Evolutionary conservation across 2,329 filamentous ascomycete genomes (phyloP).

Genomic region (Didymella exigua): DNA sequence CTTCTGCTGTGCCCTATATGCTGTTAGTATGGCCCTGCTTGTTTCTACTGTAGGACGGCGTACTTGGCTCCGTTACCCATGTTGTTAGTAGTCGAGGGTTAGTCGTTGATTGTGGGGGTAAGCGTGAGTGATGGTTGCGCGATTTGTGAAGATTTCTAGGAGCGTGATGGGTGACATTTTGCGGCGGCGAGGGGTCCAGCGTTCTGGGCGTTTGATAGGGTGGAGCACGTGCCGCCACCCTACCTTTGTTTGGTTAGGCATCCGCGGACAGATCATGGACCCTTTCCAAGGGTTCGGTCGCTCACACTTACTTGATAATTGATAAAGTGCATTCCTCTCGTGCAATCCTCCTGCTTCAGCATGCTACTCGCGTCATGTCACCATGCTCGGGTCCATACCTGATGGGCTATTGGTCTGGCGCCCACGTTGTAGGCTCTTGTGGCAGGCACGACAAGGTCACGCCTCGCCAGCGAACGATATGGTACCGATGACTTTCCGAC

Average conservation of each 20-base stretch:
- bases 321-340: neutral
- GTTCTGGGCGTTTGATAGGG: constrained; percentile 26
- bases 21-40: constrained; percentile 25
- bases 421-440: constrained; percentile 7
- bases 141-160: constrained; percentile 14
- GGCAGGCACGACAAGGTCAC: constrained; percentile 15
- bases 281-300: neutral
- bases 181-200: constrained; percentile 22
- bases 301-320: constrained; percentile 1
- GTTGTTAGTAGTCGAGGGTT: constrained; percentile 22
- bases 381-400: neutral
- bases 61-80: constrained; percentile 50
- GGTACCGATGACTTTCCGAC: constrained; percentile 15
- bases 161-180: constrained; percentile 26
- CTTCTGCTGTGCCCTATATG: constrained; percentile 45
- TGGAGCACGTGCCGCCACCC: constrained; percentile 11
- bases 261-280: constrained; percentile 22
- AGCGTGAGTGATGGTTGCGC: constrained; percentile 8
- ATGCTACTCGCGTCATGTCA: neutral
- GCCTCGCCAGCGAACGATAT: constrained; percentile 19
- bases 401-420: neutral
- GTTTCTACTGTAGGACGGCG: constrained; percentile 3
- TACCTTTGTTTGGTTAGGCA: constrained; percentile 19
- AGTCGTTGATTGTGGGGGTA: constrained; percentile 21
- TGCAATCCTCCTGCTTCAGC: neutral